Conservation (phyloP, 495 filamentous ascomycete species). For the Jackrogersella minutella region DNA sequence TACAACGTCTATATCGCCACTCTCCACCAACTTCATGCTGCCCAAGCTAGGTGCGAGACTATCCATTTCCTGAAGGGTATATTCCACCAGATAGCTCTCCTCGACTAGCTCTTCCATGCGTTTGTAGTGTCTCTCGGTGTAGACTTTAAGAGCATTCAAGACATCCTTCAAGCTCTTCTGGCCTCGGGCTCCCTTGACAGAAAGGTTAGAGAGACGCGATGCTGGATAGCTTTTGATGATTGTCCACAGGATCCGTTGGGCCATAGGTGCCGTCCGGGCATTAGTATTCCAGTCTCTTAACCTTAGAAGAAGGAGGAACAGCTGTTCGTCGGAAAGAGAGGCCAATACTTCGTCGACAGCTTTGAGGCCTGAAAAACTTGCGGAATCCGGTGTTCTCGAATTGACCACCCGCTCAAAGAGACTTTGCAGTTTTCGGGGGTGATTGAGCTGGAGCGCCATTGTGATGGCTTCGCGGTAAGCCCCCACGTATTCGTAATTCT, state of each 20-base stretch:
- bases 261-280: slow-evolving; percentile 80
- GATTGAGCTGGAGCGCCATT: slow-evolving; percentile 89
- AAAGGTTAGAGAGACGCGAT: slow-evolving; percentile 65
- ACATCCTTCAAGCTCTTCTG: slow-evolving; percentile 80
- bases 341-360: slow-evolving; percentile 87
- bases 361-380: slow-evolving; percentile 72
- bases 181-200: slow-evolving; percentile 68
- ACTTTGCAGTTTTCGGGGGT: slow-evolving; percentile 82
- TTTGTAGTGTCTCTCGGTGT: slow-evolving; percentile 91
- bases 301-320: slow-evolving; percentile 78
- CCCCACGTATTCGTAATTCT: slow-evolving; percentile 86
- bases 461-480: slow-evolving; percentile 92
- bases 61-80: slow-evolving; percentile 93
- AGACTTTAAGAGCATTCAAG: slow-evolving; percentile 79
- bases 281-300: slow-evolving; percentile 97
- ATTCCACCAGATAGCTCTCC: slow-evolving; percentile 93
- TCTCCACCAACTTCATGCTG: slow-evolving; percentile 43
- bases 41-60: slow-evolving; percentile 60
- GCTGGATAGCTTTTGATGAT: slow-evolving; percentile 81
- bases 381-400: slow-evolving; percentile 64
- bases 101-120: slow-evolving; percentile 88
- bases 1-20: slow-evolving; percentile 50
- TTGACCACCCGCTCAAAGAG: slow-evolving; percentile 84
- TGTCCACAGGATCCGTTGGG: slow-evolving; percentile 84
- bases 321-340: slow-evolving; percentile 79